Percentiles rank a stretch among this genome's conserved stretches.
Evolutionary conservation across 208 protist genomes (phyloP).

Genomic region (Leishmania mexicana): DNA sequence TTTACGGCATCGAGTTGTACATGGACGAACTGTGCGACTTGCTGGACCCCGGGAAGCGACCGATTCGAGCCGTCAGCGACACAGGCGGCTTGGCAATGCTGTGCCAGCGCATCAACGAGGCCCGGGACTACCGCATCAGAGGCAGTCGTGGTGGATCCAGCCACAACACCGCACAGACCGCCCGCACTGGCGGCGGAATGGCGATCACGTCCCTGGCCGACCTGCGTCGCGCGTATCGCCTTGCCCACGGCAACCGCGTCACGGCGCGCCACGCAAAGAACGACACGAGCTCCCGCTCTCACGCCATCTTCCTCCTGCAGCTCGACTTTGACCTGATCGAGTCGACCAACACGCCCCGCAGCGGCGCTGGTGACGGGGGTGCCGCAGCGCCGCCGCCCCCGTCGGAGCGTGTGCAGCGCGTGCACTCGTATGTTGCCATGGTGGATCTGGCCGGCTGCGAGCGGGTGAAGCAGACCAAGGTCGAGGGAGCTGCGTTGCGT

Average conservation of each 20-base stretch:
- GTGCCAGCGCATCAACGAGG: constrained; percentile 68
- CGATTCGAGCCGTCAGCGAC: constrained; percentile 60
- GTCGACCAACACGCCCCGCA: constrained; percentile 3
- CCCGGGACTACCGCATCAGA: constrained; percentile 29
- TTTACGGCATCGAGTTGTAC: constrained; percentile 90
- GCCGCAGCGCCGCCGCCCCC: background rate
- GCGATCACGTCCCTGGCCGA: constrained; percentile 63
- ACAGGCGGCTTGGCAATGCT: constrained; percentile 71
- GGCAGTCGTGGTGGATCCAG: constrained; percentile 20
- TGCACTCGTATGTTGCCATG: constrained; percentile 88
- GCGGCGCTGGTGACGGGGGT: background rate
- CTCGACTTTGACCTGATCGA: constrained; percentile 69
- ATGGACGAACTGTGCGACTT: constrained; percentile 85
- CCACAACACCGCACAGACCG: constrained; percentile 3
- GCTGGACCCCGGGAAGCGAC: constrained; percentile 74
- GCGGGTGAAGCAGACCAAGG: constrained; percentile 91
- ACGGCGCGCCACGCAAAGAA: constrained; percentile 72
- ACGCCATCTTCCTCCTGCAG: constrained; percentile 88
- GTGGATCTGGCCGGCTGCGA: constrained; percentile 98
- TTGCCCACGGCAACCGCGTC: constrained; percentile 78
- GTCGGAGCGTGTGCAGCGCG: constrained; percentile 21
- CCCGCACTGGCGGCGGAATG: constrained; percentile 57
- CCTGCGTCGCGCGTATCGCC: constrained; percentile 61
- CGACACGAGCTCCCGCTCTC: constrained; percentile 83
- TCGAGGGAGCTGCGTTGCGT: constrained; percentile 67